phyloP scores from a whole-genome alignment of 805 yeast species.

The Kazachstania martiniae region DNA sequence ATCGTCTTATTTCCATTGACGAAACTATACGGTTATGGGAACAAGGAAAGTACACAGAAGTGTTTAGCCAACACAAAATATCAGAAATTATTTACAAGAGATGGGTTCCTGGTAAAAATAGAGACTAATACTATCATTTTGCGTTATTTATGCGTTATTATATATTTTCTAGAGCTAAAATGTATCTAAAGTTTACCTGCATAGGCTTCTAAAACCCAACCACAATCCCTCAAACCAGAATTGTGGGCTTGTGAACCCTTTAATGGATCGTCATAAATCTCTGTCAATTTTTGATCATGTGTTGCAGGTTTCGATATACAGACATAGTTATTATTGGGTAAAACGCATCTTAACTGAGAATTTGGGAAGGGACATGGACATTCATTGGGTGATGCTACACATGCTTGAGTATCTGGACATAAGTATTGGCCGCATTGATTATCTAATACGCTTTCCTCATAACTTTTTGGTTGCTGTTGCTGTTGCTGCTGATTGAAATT shows the following conservation, averaged over 20 bases:
- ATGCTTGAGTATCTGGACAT: slow-evolving; percentile 73
- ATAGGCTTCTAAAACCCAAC: slow-evolving; percentile 71
- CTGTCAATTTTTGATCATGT: slow-evolving; percentile 28
- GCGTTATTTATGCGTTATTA: too few relatives aligned
- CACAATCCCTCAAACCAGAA: slow-evolving; percentile 64
- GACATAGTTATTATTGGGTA: slow-evolving; percentile 55
- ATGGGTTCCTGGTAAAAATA: slow-evolving; percentile 77
- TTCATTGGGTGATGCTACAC: slow-evolving; percentile 57
- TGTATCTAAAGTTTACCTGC: slow-evolving; percentile 26
- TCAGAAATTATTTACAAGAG: slow-evolving; percentile 63
- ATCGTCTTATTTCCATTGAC: slow-evolving; percentile 34
- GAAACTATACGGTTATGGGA: slow-evolving; percentile 18
- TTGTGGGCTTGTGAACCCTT: slow-evolving; percentile 36
- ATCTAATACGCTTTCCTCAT: slow-evolving; percentile 29
- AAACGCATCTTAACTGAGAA: slow-evolving; percentile 69
- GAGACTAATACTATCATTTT: slow-evolving; percentile 65
- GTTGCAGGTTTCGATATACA: slow-evolving; percentile 79
- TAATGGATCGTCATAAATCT: slow-evolving; percentile 34
- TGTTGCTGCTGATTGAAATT: slow-evolving; percentile 34
- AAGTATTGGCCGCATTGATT: slow-evolving; percentile 52
- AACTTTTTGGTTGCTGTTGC: slow-evolving; percentile 25
- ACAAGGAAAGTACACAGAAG: slow-evolving; percentile 9
- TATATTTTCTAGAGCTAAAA: slow-evolving; percentile 12
- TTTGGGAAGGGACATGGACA: slow-evolving; percentile 91
- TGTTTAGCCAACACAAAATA: slow-evolving; percentile 36